A percentile compares a stretch with the other conserved stretches of the same genome.
Evolutionary conservation across 2,329 filamentous ascomycete species (phyloP).

Genomic region (Chalaropsis thielavioides): DNA sequence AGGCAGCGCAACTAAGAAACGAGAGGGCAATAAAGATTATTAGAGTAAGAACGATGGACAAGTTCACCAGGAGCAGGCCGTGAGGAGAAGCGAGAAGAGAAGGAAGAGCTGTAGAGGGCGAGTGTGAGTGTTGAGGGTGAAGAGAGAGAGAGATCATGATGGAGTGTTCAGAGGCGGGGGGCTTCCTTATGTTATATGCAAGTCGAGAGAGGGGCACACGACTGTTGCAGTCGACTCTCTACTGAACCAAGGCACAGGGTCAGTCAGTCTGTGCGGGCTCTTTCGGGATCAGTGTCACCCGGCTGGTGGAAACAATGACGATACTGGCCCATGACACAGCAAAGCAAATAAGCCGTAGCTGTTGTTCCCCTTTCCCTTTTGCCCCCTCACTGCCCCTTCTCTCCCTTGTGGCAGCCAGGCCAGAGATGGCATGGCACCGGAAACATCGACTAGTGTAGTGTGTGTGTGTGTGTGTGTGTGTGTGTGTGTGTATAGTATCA

Average conservation of each 20-base stretch:
- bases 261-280: background rate
- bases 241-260: background rate
- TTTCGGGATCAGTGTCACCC: background rate
- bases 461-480: background rate
- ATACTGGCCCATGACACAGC: background rate
- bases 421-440: background rate
- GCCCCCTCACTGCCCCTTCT: background rate
- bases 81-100: constrained; percentile 12
- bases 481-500: too few species aligned
- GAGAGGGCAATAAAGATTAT: constrained; percentile 15
- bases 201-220: background rate
- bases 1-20: constrained; percentile 13
- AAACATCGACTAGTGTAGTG: background rate
- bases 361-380: background rate
- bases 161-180: background rate
- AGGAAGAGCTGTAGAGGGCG: constrained; percentile 7
- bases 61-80: constrained; percentile 18
- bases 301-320: background rate
- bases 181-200: constrained; percentile 4
- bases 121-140: constrained; percentile 14
- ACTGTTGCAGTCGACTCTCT: background rate
- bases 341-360: background rate
- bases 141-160: constrained; percentile 6
- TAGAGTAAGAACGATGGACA: constrained; percentile 11
- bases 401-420: background rate